Evolutionary conservation across 305 asterid genomes (phyloP).

Genomic region (Withania somnifera): DNA sequence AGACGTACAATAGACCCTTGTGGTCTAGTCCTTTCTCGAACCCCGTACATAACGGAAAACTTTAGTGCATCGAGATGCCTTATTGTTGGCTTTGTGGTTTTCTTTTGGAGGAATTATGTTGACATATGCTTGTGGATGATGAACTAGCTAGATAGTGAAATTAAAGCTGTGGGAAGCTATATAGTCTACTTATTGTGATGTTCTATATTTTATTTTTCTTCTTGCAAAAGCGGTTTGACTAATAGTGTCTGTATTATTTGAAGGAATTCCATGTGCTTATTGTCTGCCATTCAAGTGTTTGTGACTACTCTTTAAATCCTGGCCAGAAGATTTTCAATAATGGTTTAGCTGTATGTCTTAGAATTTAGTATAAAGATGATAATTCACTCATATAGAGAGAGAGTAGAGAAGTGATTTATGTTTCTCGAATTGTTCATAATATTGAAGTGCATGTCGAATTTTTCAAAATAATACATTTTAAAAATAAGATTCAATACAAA

Average conservation of each 20-base stretch:
- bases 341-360: too few relatives aligned
- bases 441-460: too few relatives aligned
- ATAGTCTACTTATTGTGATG: neutral
- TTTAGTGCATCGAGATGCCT: too few relatives aligned
- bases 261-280: neutral
- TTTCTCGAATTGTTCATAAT: too few relatives aligned
- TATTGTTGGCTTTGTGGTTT: neutral
- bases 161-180: neutral
- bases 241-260: neutral
- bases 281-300: neutral
- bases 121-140: neutral
- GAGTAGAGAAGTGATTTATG: neutral
- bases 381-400: too few relatives aligned
- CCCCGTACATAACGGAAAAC: too few relatives aligned
- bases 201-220: neutral
- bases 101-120: neutral
- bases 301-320: neutral
- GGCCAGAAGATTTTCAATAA: neutral
- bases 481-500: too few relatives aligned
- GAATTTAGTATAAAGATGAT: too few relatives aligned
- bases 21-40: too few relatives aligned
- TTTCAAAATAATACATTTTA: too few relatives aligned
- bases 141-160: neutral
- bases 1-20: too few relatives aligned
- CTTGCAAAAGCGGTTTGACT: neutral